Conservation (phyloP, 345 rosid genomes). For the Pistacia atlantica region DNA sequence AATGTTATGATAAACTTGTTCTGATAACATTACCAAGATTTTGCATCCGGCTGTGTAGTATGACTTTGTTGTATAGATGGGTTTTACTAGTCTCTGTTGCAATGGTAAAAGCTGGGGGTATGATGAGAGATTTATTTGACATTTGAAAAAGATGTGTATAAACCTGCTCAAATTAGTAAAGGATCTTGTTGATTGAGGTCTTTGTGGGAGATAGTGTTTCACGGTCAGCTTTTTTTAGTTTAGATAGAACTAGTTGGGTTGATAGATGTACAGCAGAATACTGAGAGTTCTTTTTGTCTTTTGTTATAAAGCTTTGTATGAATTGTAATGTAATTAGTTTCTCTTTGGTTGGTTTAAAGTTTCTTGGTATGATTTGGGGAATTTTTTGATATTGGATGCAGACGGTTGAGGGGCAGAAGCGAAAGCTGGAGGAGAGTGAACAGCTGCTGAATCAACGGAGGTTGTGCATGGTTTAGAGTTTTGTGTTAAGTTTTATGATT, state of each 20-base stretch:
- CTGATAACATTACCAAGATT: background rate
- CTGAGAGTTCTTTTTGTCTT: background rate
- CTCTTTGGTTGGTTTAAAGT: background rate
- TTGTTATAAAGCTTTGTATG: background rate
- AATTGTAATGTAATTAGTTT: background rate
- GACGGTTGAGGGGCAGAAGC: constrained; percentile 79
- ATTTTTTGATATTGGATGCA: constrained; percentile 26
- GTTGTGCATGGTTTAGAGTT: constrained; percentile 15
- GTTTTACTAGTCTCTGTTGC: too few relatives aligned
- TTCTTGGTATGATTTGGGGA: background rate
- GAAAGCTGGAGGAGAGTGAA: constrained; percentile 66
- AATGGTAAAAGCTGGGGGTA: too few relatives aligned
- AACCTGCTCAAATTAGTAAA: background rate
- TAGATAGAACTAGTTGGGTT: background rate
- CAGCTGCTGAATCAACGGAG: constrained; percentile 61
- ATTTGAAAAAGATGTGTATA: too few relatives aligned
- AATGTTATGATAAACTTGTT: too few relatives aligned
- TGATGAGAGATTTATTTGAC: too few relatives aligned
- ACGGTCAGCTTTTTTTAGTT: background rate
- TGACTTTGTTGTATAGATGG: background rate
- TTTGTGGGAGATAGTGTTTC: background rate
- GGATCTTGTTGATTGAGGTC: background rate
- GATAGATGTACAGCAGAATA: background rate
- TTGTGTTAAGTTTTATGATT: background rate
- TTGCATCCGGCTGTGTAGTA: background rate